Conservation (phyloP, 2,329 filamentous ascomycete species). For the Cladosporium cucumerinum region DNA sequence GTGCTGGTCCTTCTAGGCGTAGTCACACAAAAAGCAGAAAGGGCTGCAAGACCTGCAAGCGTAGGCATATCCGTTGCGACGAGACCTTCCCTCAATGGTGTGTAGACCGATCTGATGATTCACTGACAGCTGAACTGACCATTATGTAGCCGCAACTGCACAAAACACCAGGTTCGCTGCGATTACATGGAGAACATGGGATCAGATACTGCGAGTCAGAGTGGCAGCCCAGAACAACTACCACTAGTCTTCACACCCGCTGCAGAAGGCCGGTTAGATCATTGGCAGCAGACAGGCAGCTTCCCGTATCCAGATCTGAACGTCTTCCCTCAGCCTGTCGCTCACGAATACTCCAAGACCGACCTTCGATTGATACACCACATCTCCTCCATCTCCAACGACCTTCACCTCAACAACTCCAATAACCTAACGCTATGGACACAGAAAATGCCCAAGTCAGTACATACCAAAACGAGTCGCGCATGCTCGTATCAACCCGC, state of each 20-base stretch:
- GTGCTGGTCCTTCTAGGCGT: slow-evolving; percentile 82
- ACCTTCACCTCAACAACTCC: slow-evolving; percentile 68
- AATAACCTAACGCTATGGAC: slow-evolving; percentile 90
- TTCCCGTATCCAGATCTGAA: slow-evolving; percentile 82
- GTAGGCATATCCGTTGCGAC: slow-evolving; percentile 94
- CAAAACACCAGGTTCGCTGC: slow-evolving; percentile 97
- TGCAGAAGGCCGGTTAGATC: slow-evolving; percentile 74
- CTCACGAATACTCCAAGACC: slow-evolving; percentile 68
- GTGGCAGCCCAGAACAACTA: slow-evolving; percentile 51
- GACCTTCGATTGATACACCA: slow-evolving; percentile 90
- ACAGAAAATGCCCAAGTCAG: slow-evolving; percentile 86
- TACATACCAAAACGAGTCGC: slow-evolving; percentile 26
- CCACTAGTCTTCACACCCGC: slow-evolving; percentile 81
- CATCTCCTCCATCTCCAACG: slow-evolving; percentile 78
- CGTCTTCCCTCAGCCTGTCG: slow-evolving; percentile 70
- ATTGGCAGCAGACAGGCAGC: slow-evolving; percentile 78
- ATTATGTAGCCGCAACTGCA: slow-evolving; percentile 79
- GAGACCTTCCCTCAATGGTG: slow-evolving; percentile 98
- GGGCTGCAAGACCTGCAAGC: slow-evolving; percentile 97
- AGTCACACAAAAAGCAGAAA: slow-evolving; percentile 99
- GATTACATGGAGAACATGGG: slow-evolving; percentile 89
- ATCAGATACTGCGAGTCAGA: slow-evolving; percentile 56
- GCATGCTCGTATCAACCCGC: slow-evolving; percentile 24
- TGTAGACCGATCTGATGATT: slow-evolving; percentile 26
- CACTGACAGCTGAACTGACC: not conserved